Evolutionary conservation across 2,329 filamentous ascomycete genomes (phyloP).

Genomic region (Hansfordia pulvinata): DNA sequence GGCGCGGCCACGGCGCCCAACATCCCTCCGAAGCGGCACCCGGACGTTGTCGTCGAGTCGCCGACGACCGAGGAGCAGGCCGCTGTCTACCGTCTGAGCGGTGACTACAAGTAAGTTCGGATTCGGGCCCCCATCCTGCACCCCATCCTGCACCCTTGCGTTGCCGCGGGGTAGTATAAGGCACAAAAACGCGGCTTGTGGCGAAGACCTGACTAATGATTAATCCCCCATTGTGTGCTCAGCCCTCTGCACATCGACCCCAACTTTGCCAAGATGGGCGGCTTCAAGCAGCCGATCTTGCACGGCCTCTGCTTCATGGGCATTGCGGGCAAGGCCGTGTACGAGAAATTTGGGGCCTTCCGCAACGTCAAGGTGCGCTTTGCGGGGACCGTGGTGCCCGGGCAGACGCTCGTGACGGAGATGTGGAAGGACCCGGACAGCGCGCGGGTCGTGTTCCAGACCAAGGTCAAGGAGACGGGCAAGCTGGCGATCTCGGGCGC

Average conservation of each 20-base stretch:
- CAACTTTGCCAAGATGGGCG: conserved; percentile 83
- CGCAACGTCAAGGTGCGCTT: conserved; percentile 92
- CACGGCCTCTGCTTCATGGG: conserved; percentile 97
- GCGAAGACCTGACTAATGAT: too few relatives aligned
- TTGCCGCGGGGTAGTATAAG: too few relatives aligned
- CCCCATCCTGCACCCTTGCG: neutral
- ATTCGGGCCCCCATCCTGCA: neutral
- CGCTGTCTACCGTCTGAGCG: conserved; percentile 81
- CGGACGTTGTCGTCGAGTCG: conserved; percentile 75
- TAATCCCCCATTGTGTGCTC: too few relatives aligned
- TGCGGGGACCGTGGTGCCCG: conserved; percentile 71
- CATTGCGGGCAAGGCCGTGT: conserved; percentile 79
- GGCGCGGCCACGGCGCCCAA: conserved; percentile 72
- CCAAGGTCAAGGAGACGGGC: conserved; percentile 82
- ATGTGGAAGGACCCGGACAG: conserved; percentile 73
- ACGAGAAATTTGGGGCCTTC: conserved; percentile 68
- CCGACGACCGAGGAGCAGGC: conserved; percentile 84
- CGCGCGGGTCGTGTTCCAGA: conserved; percentile 68
- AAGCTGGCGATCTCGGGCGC: conserved; percentile 76
- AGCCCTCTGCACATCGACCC: conserved; percentile 90
- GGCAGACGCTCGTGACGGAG: conserved; percentile 82
- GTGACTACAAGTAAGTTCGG: conserved; percentile 63
- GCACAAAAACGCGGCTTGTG: too few relatives aligned
- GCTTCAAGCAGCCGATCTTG: conserved; percentile 87
- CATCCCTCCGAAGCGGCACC: conserved; percentile 59